Evolutionary conservation across 2,329 filamentous ascomycete species (phyloP), one percentile per base, ranked within the genome.

Genomic region (Monilinia fructigena): DNA sequence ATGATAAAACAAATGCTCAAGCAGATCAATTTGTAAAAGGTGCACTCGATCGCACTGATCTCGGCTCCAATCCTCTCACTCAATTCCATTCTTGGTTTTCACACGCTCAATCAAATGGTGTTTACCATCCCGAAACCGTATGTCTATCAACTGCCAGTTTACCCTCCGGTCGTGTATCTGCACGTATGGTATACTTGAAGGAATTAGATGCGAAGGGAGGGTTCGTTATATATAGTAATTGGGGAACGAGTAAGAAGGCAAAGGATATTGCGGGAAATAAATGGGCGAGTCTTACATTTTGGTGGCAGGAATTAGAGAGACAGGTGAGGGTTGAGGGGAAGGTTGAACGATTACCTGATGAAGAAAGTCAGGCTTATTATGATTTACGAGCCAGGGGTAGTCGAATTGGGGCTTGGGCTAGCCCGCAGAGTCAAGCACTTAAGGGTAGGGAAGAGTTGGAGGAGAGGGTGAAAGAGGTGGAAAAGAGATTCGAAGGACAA

Each of bases 31-130:
- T 93, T 82, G 86, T 84, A 60, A 83, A 83, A 77, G 86, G 85
- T 72, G 81, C 82, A 1, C 86, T 96, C 40, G 81, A 83, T 47
- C 82, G 81, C 56, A 73, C 78, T 0, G 84, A 92, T 75, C 86
- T 96, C 23, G 78, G 85, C 72, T 74, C 82, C 1, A 84, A 84
- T 65, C 95, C 95, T 0, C 86, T 94, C 67, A 81, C 82, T 42
- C 95, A 98, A 80, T 99, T 98, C 82, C 86, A 96, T 80, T 78
- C 80, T 69, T 99, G 95, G 95, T 99, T 96, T 83, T 83, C 85
- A 16, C 83, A 88, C 68, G 91, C 93, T 0, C 86, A 89, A 69
- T 75, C 60, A 10, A 68, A 70, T n/a, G 64, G 55, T 35, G 85
- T 93, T 56, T 81, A 87, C 55, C 90, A 96, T 72, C 93, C 94